These are phyloP conservation scores for Aspergillus sp. DNA, from an alignment of 2,329 filamentous ascomycete genomes.

Conservation along the genomic window DNA sequence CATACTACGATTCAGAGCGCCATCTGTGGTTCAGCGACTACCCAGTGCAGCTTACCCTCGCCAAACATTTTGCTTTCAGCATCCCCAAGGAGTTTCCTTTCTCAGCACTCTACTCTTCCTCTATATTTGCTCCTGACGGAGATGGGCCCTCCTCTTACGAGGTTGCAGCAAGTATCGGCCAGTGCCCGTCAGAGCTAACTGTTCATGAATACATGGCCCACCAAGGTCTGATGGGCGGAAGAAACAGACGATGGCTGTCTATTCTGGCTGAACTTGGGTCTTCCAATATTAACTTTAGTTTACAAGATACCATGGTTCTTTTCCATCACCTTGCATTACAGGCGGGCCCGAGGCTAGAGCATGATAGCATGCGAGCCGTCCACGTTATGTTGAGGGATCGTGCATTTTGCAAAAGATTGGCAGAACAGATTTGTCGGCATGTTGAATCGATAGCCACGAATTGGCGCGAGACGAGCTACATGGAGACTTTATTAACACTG, in stretches of 20 bases:
- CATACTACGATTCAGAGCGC: slow-evolving; percentile 48
- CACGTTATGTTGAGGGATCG: slow-evolving; percentile 54
- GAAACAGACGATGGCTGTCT: slow-evolving; percentile 47
- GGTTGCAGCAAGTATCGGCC: slow-evolving; percentile 46
- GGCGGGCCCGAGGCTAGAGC: slow-evolving; percentile 49
- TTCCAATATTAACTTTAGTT: slow-evolving; percentile 61
- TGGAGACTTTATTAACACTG: slow-evolving; percentile 59
- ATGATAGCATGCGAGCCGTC: slow-evolving; percentile 42
- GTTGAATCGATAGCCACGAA: slow-evolving; percentile 52
- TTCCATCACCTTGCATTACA: slow-evolving; percentile 56
- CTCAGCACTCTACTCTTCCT: slow-evolving; percentile 23
- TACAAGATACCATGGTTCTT: slow-evolving; percentile 50
- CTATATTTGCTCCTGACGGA: slow-evolving; percentile 31
- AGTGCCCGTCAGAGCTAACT: slow-evolving; percentile 48
- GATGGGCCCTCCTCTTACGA: slow-evolving; percentile 51
- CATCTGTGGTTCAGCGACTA: slow-evolving; percentile 41
- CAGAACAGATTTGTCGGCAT: slow-evolving; percentile 49
- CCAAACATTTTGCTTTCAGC: slow-evolving; percentile 44
- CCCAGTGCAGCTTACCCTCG: slow-evolving; percentile 39
- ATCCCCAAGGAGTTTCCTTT: slow-evolving; percentile 43
- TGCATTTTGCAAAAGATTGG: slow-evolving; percentile 50
- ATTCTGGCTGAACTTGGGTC: slow-evolving; percentile 53
- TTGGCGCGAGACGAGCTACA: slow-evolving; percentile 59
- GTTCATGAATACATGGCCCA: slow-evolving; percentile 52
- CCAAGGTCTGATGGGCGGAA: slow-evolving; percentile 46